Evolutionary conservation across 768 basidiomycete genomes (phyloP).

Genomic region (Imleria badia): DNA sequence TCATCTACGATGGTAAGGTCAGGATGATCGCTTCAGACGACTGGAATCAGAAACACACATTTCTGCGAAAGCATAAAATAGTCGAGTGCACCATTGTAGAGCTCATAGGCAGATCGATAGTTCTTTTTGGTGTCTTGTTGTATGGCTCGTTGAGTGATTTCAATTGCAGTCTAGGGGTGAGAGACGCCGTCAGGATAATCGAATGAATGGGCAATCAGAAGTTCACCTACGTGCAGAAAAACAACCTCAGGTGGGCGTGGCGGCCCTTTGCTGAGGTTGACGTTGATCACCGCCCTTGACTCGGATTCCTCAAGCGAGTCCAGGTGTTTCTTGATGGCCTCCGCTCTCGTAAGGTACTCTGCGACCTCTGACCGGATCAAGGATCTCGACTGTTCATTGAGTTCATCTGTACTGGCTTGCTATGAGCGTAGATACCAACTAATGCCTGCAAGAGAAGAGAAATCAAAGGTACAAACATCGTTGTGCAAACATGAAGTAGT

Average conservation of each 20-base stretch:
- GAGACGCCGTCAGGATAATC: background rate
- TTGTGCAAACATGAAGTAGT: slow-evolving; percentile 96
- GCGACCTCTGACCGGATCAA: slow-evolving; percentile 82
- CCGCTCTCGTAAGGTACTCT: slow-evolving; percentile 88
- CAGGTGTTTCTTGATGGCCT: slow-evolving; percentile 84
- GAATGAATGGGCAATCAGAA: background rate
- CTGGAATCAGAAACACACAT: slow-evolving; percentile 43
- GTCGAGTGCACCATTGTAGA: slow-evolving; percentile 89
- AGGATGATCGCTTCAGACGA: background rate
- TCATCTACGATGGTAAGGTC: slow-evolving; percentile 42
- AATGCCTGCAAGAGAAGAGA: background rate
- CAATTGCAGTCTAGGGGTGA: slow-evolving; percentile 63
- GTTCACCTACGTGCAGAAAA: slow-evolving; percentile 15
- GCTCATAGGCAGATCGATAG: slow-evolving; percentile 88
- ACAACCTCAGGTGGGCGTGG: slow-evolving; percentile 18
- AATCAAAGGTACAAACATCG: slow-evolving; percentile 57
- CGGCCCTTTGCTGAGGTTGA: background rate
- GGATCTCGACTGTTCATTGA: slow-evolving; percentile 84
- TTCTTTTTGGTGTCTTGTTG: slow-evolving; percentile 88
- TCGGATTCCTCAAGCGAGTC: slow-evolving; percentile 7
- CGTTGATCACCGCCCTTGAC: background rate
- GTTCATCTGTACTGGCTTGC: slow-evolving; percentile 50
- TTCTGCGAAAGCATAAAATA: slow-evolving; percentile 97
- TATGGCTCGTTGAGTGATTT: slow-evolving; percentile 85
- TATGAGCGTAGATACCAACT: slow-evolving; percentile 1